These are phyloP conservation scores for Lasiodiplodia hormozganensis DNA, from an alignment of 2,329 filamentous ascomycete species.

Conservation along the genomic window DNA sequence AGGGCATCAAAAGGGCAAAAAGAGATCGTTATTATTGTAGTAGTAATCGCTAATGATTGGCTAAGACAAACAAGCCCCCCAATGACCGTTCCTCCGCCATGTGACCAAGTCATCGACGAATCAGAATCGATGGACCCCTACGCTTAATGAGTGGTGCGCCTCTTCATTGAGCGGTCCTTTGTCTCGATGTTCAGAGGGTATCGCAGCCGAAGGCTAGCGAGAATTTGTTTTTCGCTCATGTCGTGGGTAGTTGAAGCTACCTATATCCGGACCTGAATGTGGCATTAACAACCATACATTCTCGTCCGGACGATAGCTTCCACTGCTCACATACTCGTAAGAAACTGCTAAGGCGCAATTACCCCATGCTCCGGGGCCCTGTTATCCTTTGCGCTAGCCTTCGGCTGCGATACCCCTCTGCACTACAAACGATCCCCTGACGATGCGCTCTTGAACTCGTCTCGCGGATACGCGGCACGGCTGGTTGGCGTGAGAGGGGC, in stretches of 20 bases:
- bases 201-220: too few relatives aligned
- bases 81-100: not conserved
- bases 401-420: too few relatives aligned
- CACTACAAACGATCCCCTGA: not conserved
- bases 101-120: not conserved
- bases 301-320: too few relatives aligned
- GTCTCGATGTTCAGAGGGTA: not conserved
- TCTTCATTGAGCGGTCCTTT: not conserved
- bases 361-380: too few relatives aligned
- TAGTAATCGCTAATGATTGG: conserved; percentile 27
- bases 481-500: not conserved
- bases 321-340: too few relatives aligned
- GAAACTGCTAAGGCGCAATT: too few relatives aligned
- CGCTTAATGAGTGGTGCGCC: not conserved
- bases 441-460: not conserved
- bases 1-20: not conserved
- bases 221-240: too few relatives aligned
- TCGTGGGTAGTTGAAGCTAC: too few relatives aligned
- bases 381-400: too few relatives aligned
- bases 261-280: too few relatives aligned
- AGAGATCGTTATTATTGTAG: conserved; percentile 4
- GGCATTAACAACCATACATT: too few relatives aligned
- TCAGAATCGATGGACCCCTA: not conserved
- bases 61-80: not conserved
- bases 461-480: not conserved